phyloP scores from a whole-genome alignment of 140 eudicot species.

The Cichorium intybus region DNA sequence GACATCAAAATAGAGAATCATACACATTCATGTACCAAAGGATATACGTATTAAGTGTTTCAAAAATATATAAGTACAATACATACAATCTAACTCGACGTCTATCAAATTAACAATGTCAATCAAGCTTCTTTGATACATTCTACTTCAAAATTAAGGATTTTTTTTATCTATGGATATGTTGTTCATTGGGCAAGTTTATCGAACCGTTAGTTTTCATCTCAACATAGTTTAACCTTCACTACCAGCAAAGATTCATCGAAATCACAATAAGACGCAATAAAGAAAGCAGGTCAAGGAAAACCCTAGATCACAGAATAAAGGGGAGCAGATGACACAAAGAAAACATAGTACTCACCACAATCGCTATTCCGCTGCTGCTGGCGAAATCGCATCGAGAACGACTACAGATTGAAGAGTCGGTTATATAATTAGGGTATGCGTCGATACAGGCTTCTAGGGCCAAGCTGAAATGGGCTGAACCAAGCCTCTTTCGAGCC shows the following conservation, averaged over 20 bases:
- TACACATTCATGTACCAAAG: neutral
- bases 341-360: neutral
- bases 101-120: neutral
- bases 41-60: neutral
- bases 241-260: neutral
- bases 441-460: neutral
- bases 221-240: neutral
- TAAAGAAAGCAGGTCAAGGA: neutral
- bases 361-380: conserved; percentile 8
- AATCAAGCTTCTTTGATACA: neutral
- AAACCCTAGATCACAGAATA: conserved; percentile 3
- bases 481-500: neutral
- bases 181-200: neutral
- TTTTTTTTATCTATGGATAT: neutral
- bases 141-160: neutral
- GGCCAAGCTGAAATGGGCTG: neutral
- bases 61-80: neutral
- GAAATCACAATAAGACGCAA: neutral
- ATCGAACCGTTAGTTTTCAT: neutral
- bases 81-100: neutral
- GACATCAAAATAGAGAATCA: neutral
- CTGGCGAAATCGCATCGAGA: conserved; percentile 8
- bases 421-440: conserved; percentile 11
- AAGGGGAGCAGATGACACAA: neutral
- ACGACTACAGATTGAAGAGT: neutral